Base-by-base conservation (phyloP, 495 filamentous ascomycete genomes). In the Penicillium egyptiacum region DNA sequence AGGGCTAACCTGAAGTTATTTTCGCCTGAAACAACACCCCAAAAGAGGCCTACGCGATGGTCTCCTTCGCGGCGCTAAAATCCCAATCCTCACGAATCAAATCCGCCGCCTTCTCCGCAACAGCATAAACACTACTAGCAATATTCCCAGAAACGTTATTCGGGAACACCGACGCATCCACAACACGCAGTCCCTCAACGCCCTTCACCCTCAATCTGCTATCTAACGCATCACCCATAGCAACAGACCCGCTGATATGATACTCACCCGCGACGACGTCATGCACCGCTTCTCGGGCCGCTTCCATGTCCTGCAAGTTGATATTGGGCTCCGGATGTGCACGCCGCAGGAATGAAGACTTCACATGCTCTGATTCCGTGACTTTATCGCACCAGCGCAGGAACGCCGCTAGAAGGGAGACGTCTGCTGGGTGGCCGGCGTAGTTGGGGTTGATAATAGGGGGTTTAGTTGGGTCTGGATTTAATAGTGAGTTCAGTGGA, bases 141-240 rank as follows among this genome's bases (percentile, higher is more conserved):
- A 79, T 63, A 65, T 85, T 79, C 5, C 74, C 77, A 44, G 75
- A 73, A 16, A 79, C 69, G 55, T 76, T 72, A 26, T 78, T 61
- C 12, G 82, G 79, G 51, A 79, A 77, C 23, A 86, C 61, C 28
- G 75, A 68, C 0, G 82, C 78, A 58, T 81, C 83, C 0, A 82
- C 80, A 2, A 87, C 80, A 0, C 81, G 66, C 49, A 84, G 59
- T 3, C 73, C 69, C 52, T 75, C 62, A 2, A 81, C 76, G 0
- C 78, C 79, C 55, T 80, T 74, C 14, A 83, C 78, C 39, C 63
- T 63, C 50, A 83, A 61, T 5, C 67, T 59, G 10, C 67, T 67
- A 44, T 84, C 80, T 0, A 85, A 75, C 8, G 83, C 83, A 5
- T 74, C 75, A 4, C 81, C 79, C 78, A 86, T 79, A 1, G 81